Base-by-base conservation (phyloP, 2,329 filamentous ascomycete species). In the Beauveria pseudobassiana region DNA sequence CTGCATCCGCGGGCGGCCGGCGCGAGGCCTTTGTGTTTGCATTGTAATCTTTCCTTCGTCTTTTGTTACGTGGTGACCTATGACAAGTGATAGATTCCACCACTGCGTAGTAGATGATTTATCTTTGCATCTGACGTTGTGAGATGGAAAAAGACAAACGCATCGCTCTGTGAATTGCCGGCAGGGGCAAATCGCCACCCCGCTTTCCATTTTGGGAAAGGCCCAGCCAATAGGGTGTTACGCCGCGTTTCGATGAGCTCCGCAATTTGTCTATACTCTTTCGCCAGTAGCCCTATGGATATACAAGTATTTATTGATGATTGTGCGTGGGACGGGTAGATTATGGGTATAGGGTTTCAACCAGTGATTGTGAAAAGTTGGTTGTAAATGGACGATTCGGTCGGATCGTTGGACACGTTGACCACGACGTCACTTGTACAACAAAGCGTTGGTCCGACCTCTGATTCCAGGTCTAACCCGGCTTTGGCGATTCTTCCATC, bases 161-260 rank as follows among this genome's bases (percentile, higher is more conserved):
- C n/a, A 43, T 14, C 6, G n/a, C 22, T 24, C 24, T 20, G 16
- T 12, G 6, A 22, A 51, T 43, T 22, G 34, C 30, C 10, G 22
- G 55, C 55, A 42, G 26, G 20, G 45, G 50, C 55, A 58, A 59
- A 34, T 59, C 26, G 18, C 14, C 34, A 10, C 57, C 53, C 60
- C 60, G 45, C 52, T 52, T 57, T 57, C 60, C 46, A 53, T 24
- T 62, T 57, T 18, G 40, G 53, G 48, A 24, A 26, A 46, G 7
- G 4, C 1, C 24, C 46, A 46, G 60, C 60, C 60, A 62, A 62
- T 62, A 3, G 60, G 34, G 60, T 62, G 60, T 62, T 62, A 62
- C 56, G 48, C 26, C 20, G 45, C 5, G 20, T 6, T 8, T 24
- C 20, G 1, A 22, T 8, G 20, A 34, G 59, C 26, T 51, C 59